Conservation (phyloP, 2,329 filamentous ascomycete species). For the Dryadomyces sulphureus region DNA sequence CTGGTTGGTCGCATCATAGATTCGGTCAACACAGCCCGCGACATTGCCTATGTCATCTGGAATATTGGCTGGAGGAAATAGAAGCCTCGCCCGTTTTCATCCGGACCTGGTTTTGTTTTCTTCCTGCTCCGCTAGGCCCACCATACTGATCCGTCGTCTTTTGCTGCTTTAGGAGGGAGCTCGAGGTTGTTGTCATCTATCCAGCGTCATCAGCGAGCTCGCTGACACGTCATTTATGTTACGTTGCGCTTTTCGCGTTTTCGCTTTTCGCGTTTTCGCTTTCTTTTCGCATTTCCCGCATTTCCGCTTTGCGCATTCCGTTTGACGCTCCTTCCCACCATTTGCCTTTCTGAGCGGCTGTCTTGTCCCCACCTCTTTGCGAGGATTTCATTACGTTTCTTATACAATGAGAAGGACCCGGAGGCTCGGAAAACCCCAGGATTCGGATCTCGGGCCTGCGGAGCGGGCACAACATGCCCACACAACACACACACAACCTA, state of each 20-base stretch:
- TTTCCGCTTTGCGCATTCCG: no score
- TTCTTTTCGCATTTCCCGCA: no score
- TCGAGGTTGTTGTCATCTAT: constrained; percentile 10
- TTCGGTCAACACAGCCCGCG: constrained; percentile 59
- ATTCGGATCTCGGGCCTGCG: not conserved
- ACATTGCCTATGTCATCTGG: constrained; percentile 59
- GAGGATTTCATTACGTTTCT: not conserved
- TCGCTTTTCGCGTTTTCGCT: not conserved
- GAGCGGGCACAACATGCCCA: no score
- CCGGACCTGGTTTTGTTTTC: not conserved
- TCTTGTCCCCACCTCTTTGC: not conserved
- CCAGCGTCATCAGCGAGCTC: constrained; percentile 5
- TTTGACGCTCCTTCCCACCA: no score
- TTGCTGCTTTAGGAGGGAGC: constrained; percentile 9
- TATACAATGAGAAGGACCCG: not conserved
- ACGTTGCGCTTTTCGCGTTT: not conserved
- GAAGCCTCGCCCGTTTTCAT: not conserved
- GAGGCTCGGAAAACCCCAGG: not conserved
- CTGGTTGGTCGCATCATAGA: constrained; percentile 70
- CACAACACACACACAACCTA: not conserved
- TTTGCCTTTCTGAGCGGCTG: constrained; percentile 1
- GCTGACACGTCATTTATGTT: constrained; percentile 4
- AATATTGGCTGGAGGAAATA: constrained; percentile 51
- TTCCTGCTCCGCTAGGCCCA: not conserved
- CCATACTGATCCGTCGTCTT: constrained; percentile 9